Evolutionary conservation across 1,139 yeast species (phyloP), one percentile per base, ranked within the genome.

Genomic region (Lodderomyces metapsilosis): DNA sequence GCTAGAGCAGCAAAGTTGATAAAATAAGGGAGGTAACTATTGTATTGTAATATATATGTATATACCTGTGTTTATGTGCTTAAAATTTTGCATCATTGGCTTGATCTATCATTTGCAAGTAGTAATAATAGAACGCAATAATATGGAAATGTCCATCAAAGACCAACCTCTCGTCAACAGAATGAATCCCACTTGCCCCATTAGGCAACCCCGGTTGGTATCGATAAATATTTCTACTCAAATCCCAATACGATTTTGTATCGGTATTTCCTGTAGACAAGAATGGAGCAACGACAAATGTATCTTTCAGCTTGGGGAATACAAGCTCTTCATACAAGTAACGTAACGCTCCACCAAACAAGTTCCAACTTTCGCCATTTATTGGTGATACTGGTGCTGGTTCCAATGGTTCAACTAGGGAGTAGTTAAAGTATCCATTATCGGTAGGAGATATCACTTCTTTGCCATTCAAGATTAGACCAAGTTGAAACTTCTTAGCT

Each of bases 331-430:
- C 83, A 52, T 69, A 82, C 36, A 81, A 64, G 50, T 78, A 75
- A 34, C 80, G 68, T 42, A 81, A 71, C 2, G 84, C 66, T 3
- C 87, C 85, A 1, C 78, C 76, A 42, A 78, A 70, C 1, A 67
- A 47, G 34, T 72, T 65, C 84, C 85, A 82, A n/a, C 68, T 61
- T 18, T 61, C 65, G n/a, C 32, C 32, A 39, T 64, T 66, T 13
- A 58, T 57, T 7, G 79, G 78, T 1, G 86, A 71, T 3, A 76
- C 59, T 3, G 88, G 88, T 0, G 88, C 79, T 5, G 86, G 84
- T 48, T 77, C 79, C 13, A 78, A 58, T 4, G 66, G 55, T 21
- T 57, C 62, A 4, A 47, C 43, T 32, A 66, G 48, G 1, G 64
- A 54, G 38, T 80, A 61, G 36, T 67, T 67, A 58, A 83, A 76